Conservation (phyloP, 2,329 filamentous ascomycete species). For the Verticillium albo-atrum region DNA sequence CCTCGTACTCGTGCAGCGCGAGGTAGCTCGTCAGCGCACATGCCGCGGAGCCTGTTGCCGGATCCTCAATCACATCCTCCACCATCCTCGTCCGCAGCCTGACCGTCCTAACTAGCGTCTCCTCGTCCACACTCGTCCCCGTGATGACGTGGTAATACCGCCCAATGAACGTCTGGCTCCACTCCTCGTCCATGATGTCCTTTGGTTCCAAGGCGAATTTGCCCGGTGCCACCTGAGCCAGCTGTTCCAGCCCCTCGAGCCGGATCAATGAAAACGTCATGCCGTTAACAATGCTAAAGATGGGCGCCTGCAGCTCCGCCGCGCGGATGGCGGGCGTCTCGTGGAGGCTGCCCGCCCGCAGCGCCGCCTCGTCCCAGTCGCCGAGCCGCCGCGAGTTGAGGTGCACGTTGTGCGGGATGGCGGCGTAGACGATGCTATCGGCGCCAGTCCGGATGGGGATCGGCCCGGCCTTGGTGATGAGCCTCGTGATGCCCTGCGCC, state of each 20-base stretch:
- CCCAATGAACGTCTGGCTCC: slow-evolving; percentile 48
- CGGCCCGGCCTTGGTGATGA: slow-evolving; percentile 50
- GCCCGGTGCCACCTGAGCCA: slow-evolving; percentile 36
- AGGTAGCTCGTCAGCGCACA: slow-evolving; percentile 48
- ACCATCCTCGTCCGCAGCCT: slow-evolving; percentile 59
- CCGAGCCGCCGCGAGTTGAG: slow-evolving; percentile 45
- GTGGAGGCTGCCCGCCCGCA: slow-evolving; percentile 1
- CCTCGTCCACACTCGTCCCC: slow-evolving; percentile 19
- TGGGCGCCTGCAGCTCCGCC: slow-evolving; percentile 34
- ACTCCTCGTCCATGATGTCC: slow-evolving; percentile 47
- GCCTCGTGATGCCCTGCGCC: slow-evolving; percentile 27
- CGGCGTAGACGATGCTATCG: slow-evolving; percentile 47
- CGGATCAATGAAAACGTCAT: slow-evolving; percentile 68
- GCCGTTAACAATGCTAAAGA: slow-evolving; percentile 65
- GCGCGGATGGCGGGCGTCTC: not conserved
- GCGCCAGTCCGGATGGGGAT: slow-evolving; percentile 37
- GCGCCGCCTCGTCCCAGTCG: slow-evolving; percentile 7
- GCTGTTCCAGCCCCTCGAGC: slow-evolving; percentile 54
- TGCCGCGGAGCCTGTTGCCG: slow-evolving; percentile 60
- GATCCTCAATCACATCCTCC: slow-evolving; percentile 46
- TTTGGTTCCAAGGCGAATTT: slow-evolving; percentile 25
- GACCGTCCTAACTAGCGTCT: slow-evolving; percentile 19
- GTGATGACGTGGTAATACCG: slow-evolving; percentile 54
- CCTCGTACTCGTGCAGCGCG: slow-evolving; percentile 27
- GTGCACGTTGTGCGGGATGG: slow-evolving; percentile 64